Percentiles rank a stretch among this genome's conserved stretches.
Conservation (phyloP, 2,329 filamentous ascomycete genomes). For the Cryphonectria parasitica region DNA sequence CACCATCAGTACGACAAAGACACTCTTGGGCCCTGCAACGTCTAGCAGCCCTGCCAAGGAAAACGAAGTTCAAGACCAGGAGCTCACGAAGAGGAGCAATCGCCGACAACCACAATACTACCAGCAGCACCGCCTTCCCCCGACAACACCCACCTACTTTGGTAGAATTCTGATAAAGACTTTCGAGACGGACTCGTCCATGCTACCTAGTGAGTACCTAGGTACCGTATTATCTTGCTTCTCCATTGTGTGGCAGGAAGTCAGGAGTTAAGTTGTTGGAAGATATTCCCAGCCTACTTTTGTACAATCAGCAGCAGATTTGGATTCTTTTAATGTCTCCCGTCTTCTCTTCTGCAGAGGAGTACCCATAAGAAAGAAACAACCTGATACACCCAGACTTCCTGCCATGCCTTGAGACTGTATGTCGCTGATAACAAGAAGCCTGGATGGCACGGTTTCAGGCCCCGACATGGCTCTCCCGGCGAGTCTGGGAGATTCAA, state of each 20-base stretch:
- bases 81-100: neutral
- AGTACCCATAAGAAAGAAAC: neutral
- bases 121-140: neutral
- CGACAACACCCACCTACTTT: neutral
- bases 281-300: no score
- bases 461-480: slow-evolving; percentile 11
- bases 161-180: neutral
- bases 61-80: neutral
- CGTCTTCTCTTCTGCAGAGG: no score
- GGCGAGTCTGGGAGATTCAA: slow-evolving; percentile 5
- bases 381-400: neutral
- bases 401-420: neutral
- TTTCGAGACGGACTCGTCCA: neutral
- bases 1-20: neutral
- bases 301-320: no score
- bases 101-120: neutral
- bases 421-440: neutral
- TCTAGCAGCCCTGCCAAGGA: no score
- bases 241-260: neutral
- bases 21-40: neutral
- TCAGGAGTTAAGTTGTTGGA: neutral
- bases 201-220: neutral
- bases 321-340: no score
- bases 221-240: neutral
- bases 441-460: slow-evolving; percentile 4